Conservation (phyloP, 805 yeast genomes). For the Sugiyamaella qingdaonensis region DNA sequence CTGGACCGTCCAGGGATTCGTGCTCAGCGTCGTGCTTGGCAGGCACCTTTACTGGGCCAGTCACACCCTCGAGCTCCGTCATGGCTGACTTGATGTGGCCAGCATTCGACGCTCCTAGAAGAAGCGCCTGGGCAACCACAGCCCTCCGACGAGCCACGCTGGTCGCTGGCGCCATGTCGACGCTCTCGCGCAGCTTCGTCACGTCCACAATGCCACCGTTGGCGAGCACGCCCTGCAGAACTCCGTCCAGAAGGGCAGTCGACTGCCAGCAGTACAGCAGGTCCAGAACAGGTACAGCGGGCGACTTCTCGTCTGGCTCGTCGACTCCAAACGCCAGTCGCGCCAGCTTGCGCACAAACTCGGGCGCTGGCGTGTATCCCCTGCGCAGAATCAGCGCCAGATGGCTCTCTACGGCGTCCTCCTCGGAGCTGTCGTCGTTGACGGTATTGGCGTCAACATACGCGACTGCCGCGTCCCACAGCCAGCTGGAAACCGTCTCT, state of each 20-base stretch:
- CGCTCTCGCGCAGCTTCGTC: conserved; percentile 19
- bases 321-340: neutral
- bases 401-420: conserved; percentile 11
- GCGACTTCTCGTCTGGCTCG: conserved; percentile 15
- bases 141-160: conserved; percentile 28
- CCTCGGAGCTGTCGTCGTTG: conserved; percentile 5
- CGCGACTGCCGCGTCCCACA: conserved; percentile 28
- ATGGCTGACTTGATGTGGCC: conserved; percentile 22
- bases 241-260: conserved; percentile 23
- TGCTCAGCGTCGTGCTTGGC: neutral
- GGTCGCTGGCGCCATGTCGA: conserved; percentile 28
- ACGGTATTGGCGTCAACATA: neutral
- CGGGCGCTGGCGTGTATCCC: neutral
- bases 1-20: neutral
- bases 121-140: conserved; percentile 26
- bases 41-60: neutral
- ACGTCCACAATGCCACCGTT: conserved; percentile 11
- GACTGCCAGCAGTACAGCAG: conserved; percentile 30
- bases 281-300: conserved; percentile 28
- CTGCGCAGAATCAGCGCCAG: neutral
- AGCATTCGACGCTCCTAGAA: conserved; percentile 25
- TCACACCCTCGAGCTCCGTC: conserved; percentile 22
- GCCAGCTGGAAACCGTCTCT: conserved; percentile 7
- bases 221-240: conserved; percentile 20
- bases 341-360: neutral